A percentile compares a stretch with the other conserved stretches of the same genome.
Evolutionary conservation across 2,329 filamentous ascomycete genomes (phyloP).

Genomic region (Cercospora sp.): DNA sequence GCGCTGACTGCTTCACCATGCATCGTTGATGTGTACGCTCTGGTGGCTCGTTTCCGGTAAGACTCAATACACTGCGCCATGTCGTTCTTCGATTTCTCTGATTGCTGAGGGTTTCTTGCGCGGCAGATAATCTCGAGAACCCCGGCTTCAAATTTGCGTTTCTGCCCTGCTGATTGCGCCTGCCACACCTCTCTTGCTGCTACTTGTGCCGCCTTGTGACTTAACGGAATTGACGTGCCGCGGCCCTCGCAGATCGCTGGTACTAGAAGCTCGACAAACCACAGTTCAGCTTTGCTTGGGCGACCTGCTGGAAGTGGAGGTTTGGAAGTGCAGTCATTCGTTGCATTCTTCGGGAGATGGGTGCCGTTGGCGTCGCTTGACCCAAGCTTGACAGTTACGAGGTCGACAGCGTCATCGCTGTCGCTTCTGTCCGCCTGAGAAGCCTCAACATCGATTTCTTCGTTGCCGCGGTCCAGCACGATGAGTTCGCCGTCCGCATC

Average conservation of each 20-base stretch:
- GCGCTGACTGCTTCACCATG: not conserved
- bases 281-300: not conserved
- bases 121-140: too few species aligned
- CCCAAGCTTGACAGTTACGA: not conserved
- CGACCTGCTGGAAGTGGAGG: not conserved
- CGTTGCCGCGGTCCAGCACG: not conserved
- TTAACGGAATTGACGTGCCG: not conserved
- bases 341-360: not conserved
- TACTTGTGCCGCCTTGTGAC: not conserved
- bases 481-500: not conserved
- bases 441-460: not conserved
- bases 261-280: not conserved
- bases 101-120: not conserved
- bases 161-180: not conserved
- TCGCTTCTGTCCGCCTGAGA: not conserved
- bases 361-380: not conserved
- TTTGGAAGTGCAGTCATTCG: not conserved
- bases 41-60: not conserved
- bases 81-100: not conserved
- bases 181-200: not conserved
- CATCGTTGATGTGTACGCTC: not conserved
- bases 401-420: not conserved
- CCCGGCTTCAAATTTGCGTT: not conserved
- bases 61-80: not conserved
- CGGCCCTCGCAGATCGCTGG: not conserved